These are phyloP conservation scores for Lactifluus hygrophoroides DNA, from an alignment of 768 basidiomycete genomes.

Conservation along the genomic window DNA sequence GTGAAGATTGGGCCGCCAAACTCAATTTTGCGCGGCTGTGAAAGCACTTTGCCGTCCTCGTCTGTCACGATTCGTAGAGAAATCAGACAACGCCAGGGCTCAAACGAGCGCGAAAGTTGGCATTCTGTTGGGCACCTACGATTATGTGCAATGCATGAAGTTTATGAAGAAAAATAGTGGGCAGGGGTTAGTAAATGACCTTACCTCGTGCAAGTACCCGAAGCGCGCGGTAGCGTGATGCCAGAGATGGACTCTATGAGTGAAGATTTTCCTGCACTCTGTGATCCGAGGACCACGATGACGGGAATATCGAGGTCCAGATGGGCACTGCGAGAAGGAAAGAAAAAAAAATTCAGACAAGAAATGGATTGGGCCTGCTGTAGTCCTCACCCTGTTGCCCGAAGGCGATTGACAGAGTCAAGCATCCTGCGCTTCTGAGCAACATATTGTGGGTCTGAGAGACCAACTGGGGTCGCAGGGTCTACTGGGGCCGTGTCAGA, in stretches of 20 bases:
- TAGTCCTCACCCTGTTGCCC: slow-evolving; percentile 46
- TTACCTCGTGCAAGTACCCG: slow-evolving; percentile 69
- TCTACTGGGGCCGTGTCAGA: neutral
- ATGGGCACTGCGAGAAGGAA: slow-evolving; percentile 40
- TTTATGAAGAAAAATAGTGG: neutral
- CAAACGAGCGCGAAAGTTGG: slow-evolving; percentile 22
- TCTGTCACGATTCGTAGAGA: slow-evolving; percentile 28
- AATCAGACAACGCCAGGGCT: slow-evolving; percentile 30
- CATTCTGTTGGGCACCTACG: slow-evolving; percentile 34
- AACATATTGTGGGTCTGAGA: slow-evolving; percentile 39
- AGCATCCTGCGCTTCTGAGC: slow-evolving; percentile 41
- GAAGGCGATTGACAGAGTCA: slow-evolving; percentile 51
- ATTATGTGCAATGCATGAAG: neutral
- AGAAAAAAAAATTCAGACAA: neutral
- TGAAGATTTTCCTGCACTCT: slow-evolving; percentile 71
- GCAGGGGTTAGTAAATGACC: too few relatives aligned
- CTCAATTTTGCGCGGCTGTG: slow-evolving; percentile 25
- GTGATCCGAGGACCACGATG: slow-evolving; percentile 68
- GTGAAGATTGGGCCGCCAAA: slow-evolving; percentile 36
- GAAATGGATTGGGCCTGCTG: neutral
- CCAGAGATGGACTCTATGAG: slow-evolving; percentile 73
- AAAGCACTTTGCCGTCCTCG: slow-evolving; percentile 24
- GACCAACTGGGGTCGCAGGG: slow-evolving; percentile 44
- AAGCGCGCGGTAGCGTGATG: slow-evolving; percentile 56
- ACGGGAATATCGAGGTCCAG: slow-evolving; percentile 64